A percentile compares a stretch with the other conserved stretches of the same genome.
These are phyloP conservation scores for Xylaria curta DNA, from an alignment of 495 filamentous ascomycete species.

Conservation along the genomic window DNA sequence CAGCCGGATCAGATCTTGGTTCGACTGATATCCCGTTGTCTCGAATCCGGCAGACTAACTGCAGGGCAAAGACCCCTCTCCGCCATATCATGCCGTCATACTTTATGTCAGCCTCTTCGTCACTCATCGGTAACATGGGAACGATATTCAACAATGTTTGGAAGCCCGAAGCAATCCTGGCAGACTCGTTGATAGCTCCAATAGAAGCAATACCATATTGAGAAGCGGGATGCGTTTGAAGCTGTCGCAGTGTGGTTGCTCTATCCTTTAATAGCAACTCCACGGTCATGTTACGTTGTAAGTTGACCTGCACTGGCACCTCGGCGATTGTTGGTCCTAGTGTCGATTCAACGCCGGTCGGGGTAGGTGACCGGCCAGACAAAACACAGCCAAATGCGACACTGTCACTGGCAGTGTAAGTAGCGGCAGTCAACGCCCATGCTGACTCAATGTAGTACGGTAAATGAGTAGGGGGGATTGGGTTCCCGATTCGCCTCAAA, in stretches of 20 bases:
- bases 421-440: slow-evolving; percentile 21
- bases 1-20: slow-evolving; percentile 3
- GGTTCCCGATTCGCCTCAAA: background rate
- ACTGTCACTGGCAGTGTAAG: slow-evolving; percentile 18
- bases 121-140: background rate
- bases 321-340: slow-evolving; percentile 18
- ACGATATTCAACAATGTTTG: slow-evolving; percentile 24
- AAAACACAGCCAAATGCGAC: slow-evolving; percentile 18
- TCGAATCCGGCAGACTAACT: slow-evolving; percentile 1
- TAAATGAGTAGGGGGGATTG: slow-evolving; percentile 3
- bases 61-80: slow-evolving; percentile 7
- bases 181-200: slow-evolving; percentile 3
- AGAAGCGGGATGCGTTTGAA: slow-evolving; percentile 20
- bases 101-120: slow-evolving; percentile 3
- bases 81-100: background rate
- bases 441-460: slow-evolving; percentile 21
- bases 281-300: slow-evolving; percentile 15
- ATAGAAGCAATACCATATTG: slow-evolving; percentile 16
- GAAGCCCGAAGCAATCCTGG: slow-evolving; percentile 16
- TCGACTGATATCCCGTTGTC: slow-evolving; percentile 10
- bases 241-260: slow-evolving; percentile 17
- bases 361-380: slow-evolving; percentile 17
- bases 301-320: slow-evolving; percentile 24
- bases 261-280: slow-evolving; percentile 21
- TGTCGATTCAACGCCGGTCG: slow-evolving; percentile 6